Evolutionary conservation across 2,329 filamentous ascomycete species (phyloP).

Genomic region (Alternaria infectoria): DNA sequence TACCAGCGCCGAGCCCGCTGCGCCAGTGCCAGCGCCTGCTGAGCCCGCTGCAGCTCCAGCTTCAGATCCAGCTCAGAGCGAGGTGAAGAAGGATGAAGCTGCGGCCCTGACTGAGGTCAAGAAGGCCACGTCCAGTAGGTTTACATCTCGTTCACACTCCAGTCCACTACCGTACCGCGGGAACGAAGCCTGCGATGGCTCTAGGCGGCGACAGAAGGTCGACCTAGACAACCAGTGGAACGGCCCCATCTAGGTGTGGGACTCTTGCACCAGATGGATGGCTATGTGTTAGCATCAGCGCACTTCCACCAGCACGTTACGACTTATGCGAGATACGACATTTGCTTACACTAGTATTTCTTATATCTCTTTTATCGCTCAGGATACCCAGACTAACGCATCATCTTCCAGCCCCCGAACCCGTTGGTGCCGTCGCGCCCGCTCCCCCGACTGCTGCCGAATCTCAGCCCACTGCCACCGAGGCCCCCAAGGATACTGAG

Average conservation of each 20-base stretch:
- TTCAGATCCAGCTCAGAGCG: conserved; percentile 20
- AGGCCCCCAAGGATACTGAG: conserved; percentile 24
- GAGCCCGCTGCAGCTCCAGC: conserved; percentile 28
- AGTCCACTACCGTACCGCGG: conserved; percentile 8
- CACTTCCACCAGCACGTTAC: background rate
- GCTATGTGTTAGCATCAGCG: background rate
- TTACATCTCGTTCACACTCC: conserved; percentile 17
- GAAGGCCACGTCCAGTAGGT: conserved; percentile 46
- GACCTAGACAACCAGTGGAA: conserved; percentile 17
- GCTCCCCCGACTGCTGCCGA: conserved; percentile 36
- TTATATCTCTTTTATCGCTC: conserved; percentile 7
- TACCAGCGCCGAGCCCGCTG: conserved; percentile 16
- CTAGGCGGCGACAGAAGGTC: conserved; percentile 30
- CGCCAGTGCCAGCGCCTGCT: conserved; percentile 12
- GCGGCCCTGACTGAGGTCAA: conserved; percentile 41
- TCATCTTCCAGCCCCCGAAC: conserved; percentile 38
- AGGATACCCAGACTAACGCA: conserved; percentile 32
- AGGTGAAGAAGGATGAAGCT: conserved; percentile 36
- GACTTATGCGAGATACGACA: conserved; percentile 3
- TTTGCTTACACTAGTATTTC: background rate
- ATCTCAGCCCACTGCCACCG: conserved; percentile 28
- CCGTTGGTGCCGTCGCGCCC: conserved; percentile 39
- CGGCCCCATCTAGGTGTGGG: conserved; percentile 8
- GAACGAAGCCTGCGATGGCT: conserved; percentile 22
- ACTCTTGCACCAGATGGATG: background rate